Evolutionary conservation across 2,329 filamentous ascomycete genomes (phyloP).

Genomic region (Xylariaceae sp.): DNA sequence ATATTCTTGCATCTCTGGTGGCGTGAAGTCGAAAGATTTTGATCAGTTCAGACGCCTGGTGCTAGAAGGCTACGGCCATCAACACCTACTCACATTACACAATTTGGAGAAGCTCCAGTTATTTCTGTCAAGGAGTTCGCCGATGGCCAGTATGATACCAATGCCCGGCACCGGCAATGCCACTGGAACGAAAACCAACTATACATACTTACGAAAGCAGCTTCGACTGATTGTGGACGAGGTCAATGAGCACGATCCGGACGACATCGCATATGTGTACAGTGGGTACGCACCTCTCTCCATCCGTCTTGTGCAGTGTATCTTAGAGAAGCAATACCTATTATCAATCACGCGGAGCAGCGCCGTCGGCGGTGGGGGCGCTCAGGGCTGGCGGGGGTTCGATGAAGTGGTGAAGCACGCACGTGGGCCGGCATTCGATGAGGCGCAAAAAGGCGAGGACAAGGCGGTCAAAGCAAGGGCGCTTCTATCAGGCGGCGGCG

Average conservation of each 20-base stretch:
- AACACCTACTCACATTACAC: conserved; percentile 86
- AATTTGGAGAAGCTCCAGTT: conserved; percentile 87
- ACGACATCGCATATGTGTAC: conserved; percentile 97
- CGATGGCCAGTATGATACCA: conserved; percentile 76
- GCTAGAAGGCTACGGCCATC: conserved; percentile 89
- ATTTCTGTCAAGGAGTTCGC: conserved; percentile 71
- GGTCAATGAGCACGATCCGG: conserved; percentile 89
- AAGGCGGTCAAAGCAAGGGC: conserved; percentile 85
- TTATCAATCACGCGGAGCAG: conserved; percentile 65
- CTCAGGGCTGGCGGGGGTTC: conserved; percentile 87
- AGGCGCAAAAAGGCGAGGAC: conserved; percentile 87
- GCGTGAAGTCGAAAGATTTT: conserved; percentile 81
- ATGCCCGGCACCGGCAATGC: conserved; percentile 57
- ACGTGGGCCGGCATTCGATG: conserved; percentile 84
- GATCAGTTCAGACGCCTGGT: conserved; percentile 86
- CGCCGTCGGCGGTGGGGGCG: conserved; percentile 48
- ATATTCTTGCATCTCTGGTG: conserved; percentile 85
- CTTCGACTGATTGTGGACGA: conserved; percentile 91
- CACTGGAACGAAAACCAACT: conserved; percentile 77
- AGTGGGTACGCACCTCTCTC: conserved; percentile 94
- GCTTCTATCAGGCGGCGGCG: conserved; percentile 69
- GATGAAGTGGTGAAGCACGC: conserved; percentile 88
- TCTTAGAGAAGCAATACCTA: conserved; percentile 86
- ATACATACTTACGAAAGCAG: conserved; percentile 79
- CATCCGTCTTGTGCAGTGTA: conserved; percentile 84